Percentiles rank a stretch among this genome's conserved stretches.
These are phyloP conservation scores for Zalaria obscura DNA, from an alignment of 2,329 filamentous ascomycete genomes.

Conservation along the genomic window DNA sequence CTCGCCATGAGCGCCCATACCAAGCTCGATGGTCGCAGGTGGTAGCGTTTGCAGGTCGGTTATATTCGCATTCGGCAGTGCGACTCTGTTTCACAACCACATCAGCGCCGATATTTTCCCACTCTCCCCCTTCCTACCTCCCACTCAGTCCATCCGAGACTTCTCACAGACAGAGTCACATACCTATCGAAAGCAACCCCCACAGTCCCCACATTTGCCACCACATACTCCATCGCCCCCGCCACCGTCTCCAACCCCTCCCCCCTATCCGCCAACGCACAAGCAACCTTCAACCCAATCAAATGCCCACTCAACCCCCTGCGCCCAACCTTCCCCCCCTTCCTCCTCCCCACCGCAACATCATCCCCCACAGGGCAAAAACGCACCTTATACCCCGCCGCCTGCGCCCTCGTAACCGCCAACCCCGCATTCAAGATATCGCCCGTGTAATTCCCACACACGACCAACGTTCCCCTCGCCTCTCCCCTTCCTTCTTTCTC, in stretches of 20 bases:
- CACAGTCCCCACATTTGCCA: constrained; percentile 20
- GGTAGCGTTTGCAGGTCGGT: constrained; percentile 44
- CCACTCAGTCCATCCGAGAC: no score
- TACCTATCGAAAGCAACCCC: constrained; percentile 21
- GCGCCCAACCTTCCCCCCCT: constrained; percentile 43
- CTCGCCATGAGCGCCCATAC: constrained; percentile 54
- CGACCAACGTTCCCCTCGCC: constrained; percentile 38
- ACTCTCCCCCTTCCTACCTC: no score
- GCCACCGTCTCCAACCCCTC: constrained; percentile 18
- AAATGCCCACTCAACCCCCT: constrained; percentile 49
- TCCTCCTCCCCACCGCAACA: constrained; percentile 45
- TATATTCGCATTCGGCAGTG: constrained; percentile 35
- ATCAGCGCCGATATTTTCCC: no score
- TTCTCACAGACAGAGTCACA: neutral
- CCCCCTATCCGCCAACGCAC: constrained; percentile 31
- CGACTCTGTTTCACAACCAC: constrained; percentile 12
- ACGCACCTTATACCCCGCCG: constrained; percentile 37
- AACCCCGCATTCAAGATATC: constrained; percentile 49
- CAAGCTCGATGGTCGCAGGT: constrained; percentile 44
- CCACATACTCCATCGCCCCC: constrained; percentile 23
- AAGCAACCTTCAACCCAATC: constrained; percentile 45
- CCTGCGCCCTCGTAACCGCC: constrained; percentile 43
- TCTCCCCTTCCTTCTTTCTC: constrained; percentile 12
- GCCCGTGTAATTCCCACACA: constrained; percentile 52
- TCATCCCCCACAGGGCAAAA: constrained; percentile 52